These are phyloP conservation scores for Rauvolfia tetraphylla DNA, from an alignment of 257 asterid genomes.

Conservation along the genomic window DNA sequence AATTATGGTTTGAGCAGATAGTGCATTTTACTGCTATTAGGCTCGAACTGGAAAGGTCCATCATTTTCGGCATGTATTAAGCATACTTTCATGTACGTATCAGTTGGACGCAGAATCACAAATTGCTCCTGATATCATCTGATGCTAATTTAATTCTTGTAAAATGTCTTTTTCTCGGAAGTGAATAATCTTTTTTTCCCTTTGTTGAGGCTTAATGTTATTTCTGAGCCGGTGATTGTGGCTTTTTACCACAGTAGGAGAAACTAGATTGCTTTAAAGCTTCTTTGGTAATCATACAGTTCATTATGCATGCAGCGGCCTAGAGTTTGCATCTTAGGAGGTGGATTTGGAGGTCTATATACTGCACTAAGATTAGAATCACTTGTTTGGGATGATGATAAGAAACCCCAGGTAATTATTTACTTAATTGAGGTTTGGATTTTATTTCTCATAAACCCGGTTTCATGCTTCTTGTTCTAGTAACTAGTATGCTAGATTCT, in stretches of 20 bases:
- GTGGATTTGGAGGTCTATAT: constrained; percentile 98
- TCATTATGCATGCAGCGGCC: constrained; percentile 64
- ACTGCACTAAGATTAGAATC: constrained; percentile 92
- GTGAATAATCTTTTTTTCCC: background rate
- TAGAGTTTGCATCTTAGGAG: constrained; percentile 94
- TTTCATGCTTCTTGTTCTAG: background rate
- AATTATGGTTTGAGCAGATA: background rate
- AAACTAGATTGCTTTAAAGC: background rate
- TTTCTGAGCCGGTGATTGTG: background rate
- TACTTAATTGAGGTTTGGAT: background rate
- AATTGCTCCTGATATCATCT: background rate
- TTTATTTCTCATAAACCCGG: background rate
- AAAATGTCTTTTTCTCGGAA: background rate
- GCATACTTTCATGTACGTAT: background rate
- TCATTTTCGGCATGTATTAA: background rate
- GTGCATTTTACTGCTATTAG: background rate
- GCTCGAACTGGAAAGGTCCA: background rate
- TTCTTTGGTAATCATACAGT: constrained; percentile 7
- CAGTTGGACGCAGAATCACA: background rate
- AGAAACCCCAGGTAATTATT: constrained; percentile 77
- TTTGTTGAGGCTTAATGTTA: background rate
- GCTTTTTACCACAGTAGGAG: too few species aligned
- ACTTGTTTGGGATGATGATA: constrained; percentile 92
- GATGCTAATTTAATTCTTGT: background rate
- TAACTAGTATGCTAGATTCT: too few species aligned